Percentiles rank a stretch among this genome's conserved stretches.
These are phyloP conservation scores for Globisporangium mamillatum DNA, from an alignment of 352 stramenopile genomes.

Conservation along the genomic window DNA sequence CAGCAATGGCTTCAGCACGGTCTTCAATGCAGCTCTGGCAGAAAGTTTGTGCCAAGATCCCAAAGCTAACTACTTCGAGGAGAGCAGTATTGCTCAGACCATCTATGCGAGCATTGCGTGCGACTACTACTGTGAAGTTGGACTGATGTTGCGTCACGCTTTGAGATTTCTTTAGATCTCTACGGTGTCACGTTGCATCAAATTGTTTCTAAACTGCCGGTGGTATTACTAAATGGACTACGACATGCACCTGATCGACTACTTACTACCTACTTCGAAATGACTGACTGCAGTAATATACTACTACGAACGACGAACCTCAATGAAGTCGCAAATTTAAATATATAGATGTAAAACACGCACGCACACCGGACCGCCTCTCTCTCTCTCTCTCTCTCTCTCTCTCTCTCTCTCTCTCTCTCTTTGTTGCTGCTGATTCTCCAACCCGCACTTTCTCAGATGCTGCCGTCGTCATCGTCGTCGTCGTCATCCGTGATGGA, in stretches of 20 bases:
- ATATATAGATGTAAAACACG: neutral
- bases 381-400: neutral
- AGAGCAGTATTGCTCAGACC: too few species aligned
- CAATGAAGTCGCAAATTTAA: neutral
- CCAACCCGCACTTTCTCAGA: constrained; percentile 4
- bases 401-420: too few species aligned
- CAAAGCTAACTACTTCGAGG: too few species aligned
- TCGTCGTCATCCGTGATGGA: constrained; percentile 15
- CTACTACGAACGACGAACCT: neutral
- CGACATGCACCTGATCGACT: neutral
- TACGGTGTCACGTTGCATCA: neutral
- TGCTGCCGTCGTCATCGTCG: constrained; percentile 10
- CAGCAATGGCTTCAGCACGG: too few species aligned
- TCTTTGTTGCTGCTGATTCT: too few species aligned
- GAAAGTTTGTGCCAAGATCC: too few species aligned
- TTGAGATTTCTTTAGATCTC: neutral
- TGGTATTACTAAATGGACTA: neutral
- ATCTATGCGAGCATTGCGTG: too few species aligned
- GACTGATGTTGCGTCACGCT: neutral
- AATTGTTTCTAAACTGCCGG: neutral
- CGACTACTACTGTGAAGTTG: neutral
- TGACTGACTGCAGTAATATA: neutral
- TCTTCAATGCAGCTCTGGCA: too few species aligned
- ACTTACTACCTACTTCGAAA: neutral
- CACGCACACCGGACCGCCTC: neutral